A percentile compares a stretch with the other conserved stretches of the same genome.
Conservation (phyloP, 2,329 filamentous ascomycete species). For the Macrophomina phaseolina region DNA sequence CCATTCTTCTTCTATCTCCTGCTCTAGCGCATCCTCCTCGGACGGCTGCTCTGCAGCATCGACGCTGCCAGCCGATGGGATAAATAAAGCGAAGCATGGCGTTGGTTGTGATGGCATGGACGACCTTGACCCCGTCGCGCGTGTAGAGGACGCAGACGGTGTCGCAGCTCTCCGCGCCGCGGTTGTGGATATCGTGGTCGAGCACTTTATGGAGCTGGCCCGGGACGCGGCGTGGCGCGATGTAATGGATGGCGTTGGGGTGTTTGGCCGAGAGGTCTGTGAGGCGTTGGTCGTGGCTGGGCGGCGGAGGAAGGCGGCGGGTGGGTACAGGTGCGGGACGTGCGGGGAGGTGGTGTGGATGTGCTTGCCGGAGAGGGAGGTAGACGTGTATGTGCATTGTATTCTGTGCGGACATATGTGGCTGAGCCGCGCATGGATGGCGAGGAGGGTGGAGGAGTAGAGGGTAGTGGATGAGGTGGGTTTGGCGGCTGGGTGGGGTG, state of each 20-base stretch:
- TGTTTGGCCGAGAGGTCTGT: neutral
- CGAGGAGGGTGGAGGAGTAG: neutral
- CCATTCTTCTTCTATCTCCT: too few relatives aligned
- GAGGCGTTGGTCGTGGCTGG: neutral
- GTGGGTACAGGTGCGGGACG: neutral
- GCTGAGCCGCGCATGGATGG: constrained; percentile 2
- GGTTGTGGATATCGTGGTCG: neutral
- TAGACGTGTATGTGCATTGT: constrained; percentile 7
- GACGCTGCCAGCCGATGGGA: too few relatives aligned
- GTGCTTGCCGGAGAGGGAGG: constrained; percentile 2
- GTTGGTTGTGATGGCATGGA: too few relatives aligned
- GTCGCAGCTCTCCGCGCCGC: neutral
- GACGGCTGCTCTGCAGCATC: neutral
- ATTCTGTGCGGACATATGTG: constrained; percentile 6
- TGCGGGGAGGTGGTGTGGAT: constrained; percentile 2
- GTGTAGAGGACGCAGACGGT: neutral
- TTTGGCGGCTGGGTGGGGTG: too few relatives aligned
- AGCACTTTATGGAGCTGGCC: neutral
- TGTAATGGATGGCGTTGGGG: neutral
- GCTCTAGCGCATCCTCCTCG: too few relatives aligned
- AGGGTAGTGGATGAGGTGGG: neutral
- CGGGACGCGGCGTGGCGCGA: neutral
- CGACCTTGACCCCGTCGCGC: too few relatives aligned
- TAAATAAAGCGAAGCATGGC: too few relatives aligned
- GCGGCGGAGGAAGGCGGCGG: neutral